Base-by-base conservation (phyloP, 176 grass and related monocot species). In the Ampelocalamus luodianensis region DNA sequence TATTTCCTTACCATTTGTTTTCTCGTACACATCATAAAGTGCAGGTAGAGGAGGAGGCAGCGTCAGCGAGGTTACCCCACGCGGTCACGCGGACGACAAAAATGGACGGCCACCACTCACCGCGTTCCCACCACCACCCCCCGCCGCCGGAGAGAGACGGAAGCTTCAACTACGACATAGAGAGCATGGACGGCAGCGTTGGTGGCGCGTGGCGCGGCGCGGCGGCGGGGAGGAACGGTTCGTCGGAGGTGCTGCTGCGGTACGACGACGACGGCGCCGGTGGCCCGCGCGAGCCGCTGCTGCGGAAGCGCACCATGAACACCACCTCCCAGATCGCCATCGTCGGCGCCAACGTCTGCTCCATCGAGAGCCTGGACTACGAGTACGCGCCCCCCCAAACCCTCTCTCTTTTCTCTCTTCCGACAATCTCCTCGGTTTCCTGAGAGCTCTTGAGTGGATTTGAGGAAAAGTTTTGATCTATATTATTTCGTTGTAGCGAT, bases 311-410 rank as follows among this genome's bases (percentile, higher is more conserved):
- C 38, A 93, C 96, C 40, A 60, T 86, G 77, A 95, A 95, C 81
- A 92, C 93, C 26, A 95, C 96, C 23, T 95, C 93, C 22, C 96
- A 98, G 93, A 90, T 95, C 44, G 96, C 96, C 63, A 95, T 98
- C 46, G 80, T 98, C 70, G 93, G 96, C 2, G 91, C 96, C 73
- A 98, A 95, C 54, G 80, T 98, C 60, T 98, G 80, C 85, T 85
- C 93, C 22, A 61, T 98, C 69, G 93, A 95, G 76, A 95, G 96
- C 84, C 87, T 98, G 34, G 96, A 98, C 82, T 98, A 95, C 48
- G 96, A 98, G 96, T 98, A 93, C 63, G 87, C 10, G 8, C 10
- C 10, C 24, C 23, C 1, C 43, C 3, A 10, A 77, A 43, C 53
- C 12, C 51, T 24, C 4, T 18, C 43, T 6, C 1, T 3, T 77